Evolutionary conservation across 805 yeast genomes (phyloP).

Genomic region (Ascoidea tarda): DNA sequence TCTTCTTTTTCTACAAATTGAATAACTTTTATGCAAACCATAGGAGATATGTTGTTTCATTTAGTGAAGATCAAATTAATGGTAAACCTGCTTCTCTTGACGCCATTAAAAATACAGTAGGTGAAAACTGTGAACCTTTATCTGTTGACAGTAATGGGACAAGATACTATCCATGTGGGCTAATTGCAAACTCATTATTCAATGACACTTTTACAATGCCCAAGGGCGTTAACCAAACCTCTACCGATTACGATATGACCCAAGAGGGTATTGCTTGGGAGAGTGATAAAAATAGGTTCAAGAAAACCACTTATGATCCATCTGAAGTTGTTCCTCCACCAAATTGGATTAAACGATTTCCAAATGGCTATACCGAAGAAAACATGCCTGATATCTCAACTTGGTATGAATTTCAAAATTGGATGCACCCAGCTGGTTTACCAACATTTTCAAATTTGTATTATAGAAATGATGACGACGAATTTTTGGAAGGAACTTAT

Average conservation of each 20-base stretch:
- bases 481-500: conserved; percentile 50
- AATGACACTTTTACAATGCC: conserved; percentile 70
- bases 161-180: conserved; percentile 85
- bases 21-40: conserved; percentile 93
- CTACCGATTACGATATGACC: conserved; percentile 25
- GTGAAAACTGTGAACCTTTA: conserved; percentile 50
- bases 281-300: conserved; percentile 58
- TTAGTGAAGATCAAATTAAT: conserved; percentile 64
- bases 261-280: conserved; percentile 68
- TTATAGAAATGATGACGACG: conserved; percentile 47
- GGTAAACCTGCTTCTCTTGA: conserved; percentile 53
- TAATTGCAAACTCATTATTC: conserved; percentile 84
- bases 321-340: conserved; percentile 85
- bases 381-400: conserved; percentile 63
- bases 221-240: conserved; percentile 18
- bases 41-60: conserved; percentile 81
- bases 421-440: conserved; percentile 97
- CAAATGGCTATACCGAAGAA: conserved; percentile 77
- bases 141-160: conserved; percentile 34
- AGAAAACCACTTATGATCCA: conserved; percentile 55
- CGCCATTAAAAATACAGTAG: conserved; percentile 31
- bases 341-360: conserved; percentile 69
- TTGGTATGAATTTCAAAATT: conserved; percentile 83
- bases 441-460: conserved; percentile 82
- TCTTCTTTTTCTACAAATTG: conserved; percentile 69